These are phyloP conservation scores for Amanita exitialis DNA, from an alignment of 768 basidiomycete genomes.

Conservation along the genomic window DNA sequence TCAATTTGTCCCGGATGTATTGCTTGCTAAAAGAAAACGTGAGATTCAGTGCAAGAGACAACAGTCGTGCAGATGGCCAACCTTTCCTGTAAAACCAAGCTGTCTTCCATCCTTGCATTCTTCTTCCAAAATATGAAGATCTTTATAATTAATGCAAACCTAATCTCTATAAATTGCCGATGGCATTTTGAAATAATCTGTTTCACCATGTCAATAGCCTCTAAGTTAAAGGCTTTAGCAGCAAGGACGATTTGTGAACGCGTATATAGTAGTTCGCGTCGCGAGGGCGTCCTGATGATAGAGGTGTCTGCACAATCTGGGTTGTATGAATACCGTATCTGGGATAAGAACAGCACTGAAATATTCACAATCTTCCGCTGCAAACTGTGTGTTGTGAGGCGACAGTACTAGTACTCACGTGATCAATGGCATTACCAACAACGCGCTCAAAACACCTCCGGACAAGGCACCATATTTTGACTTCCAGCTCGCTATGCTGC, in stretches of 20 bases:
- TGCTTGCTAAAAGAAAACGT: conserved; percentile 56
- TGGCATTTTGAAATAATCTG: background rate
- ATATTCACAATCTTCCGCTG: conserved; percentile 81
- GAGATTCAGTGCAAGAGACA: background rate
- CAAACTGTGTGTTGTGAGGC: conserved; percentile 50
- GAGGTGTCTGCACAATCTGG: conserved; percentile 85
- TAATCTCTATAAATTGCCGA: conserved; percentile 15
- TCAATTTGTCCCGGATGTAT: conserved; percentile 85
- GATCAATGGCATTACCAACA: conserved; percentile 44
- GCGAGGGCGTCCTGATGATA: conserved; percentile 65
- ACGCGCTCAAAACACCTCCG: conserved; percentile 49
- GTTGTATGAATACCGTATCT: conserved; percentile 1
- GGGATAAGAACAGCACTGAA: background rate
- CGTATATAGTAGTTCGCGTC: conserved; percentile 72
- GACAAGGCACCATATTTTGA: conserved; percentile 32
- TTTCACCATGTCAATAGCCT: conserved; percentile 84
- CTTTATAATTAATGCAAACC: conserved; percentile 87
- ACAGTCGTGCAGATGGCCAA: conserved; percentile 11
- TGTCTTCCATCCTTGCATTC: conserved; percentile 75
- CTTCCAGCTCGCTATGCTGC: conserved; percentile 63
- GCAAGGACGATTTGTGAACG: conserved; percentile 74
- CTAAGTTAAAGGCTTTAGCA: conserved; percentile 75
- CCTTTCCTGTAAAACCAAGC: conserved; percentile 91
- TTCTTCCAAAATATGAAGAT: conserved; percentile 49
- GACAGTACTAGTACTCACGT: background rate